Conservation (phyloP, 2,329 filamentous ascomycete species). For the Talaromyces piceae region DNA sequence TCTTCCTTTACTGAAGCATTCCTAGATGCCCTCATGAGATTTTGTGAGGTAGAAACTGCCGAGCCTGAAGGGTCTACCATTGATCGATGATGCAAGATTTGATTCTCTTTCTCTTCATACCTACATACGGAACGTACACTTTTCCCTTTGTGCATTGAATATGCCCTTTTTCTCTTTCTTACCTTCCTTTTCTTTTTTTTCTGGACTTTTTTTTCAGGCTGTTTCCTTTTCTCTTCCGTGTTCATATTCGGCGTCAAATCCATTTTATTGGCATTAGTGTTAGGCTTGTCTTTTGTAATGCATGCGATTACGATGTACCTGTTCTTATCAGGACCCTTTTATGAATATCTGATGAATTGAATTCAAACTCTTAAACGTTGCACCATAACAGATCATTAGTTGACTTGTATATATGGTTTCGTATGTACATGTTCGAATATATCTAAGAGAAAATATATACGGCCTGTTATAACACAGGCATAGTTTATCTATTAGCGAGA, state of each 20-base stretch:
- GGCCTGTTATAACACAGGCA: no score
- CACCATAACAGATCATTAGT: not conserved
- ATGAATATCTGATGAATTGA: not conserved
- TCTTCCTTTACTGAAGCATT: constrained; percentile 84
- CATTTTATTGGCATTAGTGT: not conserved
- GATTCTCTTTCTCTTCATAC: not conserved
- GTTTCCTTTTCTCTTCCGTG: not conserved
- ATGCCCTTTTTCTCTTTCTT: not conserved
- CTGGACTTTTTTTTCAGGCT: not conserved
- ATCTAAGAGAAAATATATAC: not conserved
- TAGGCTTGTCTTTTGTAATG: not conserved
- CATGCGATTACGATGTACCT: constrained; percentile 1
- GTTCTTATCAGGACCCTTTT: not conserved
- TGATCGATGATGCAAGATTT: not conserved
- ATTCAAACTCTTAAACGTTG: not conserved
- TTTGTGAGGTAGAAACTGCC: constrained; percentile 82
- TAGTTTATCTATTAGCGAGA: no score
- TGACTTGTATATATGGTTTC: no score
- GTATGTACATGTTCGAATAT: not conserved
- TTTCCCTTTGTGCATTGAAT: not conserved
- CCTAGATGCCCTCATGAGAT: constrained; percentile 67
- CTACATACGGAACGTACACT: not conserved
- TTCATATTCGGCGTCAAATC: no score
- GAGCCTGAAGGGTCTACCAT: constrained; percentile 51
- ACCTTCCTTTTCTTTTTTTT: not conserved